Evolutionary conservation across 1,284 basidiomycete genomes (phyloP), one percentile per base, ranked within the genome.

Genomic region (Rhizoctonia solani): DNA sequence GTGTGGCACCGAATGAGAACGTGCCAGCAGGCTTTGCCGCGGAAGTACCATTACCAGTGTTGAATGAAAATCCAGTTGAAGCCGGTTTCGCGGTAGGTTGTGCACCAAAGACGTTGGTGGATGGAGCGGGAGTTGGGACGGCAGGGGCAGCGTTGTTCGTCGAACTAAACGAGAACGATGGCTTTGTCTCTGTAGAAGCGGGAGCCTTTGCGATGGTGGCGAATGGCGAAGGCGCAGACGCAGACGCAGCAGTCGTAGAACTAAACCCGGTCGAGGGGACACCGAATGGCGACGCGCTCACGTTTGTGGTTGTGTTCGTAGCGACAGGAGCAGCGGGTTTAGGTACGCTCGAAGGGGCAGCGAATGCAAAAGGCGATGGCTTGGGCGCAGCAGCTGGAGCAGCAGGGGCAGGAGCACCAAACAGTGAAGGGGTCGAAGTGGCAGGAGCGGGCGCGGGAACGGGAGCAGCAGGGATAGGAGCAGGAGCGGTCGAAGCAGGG

Each of bases 351-450:
- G 55, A 47, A 8, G 55, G 55, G 8, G 58, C 56, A 27, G 42
- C 27, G 32, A 61, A 61, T 16, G 58, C 25, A 34, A 61, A 61
- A 29, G 58, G 46, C 4, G 58, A 50, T 14, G 58, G 58, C 46
- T 61, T 61, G 32, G 19, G 23, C 6, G 58, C 41, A n/a, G 46
- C 46, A 14, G 58, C 16, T 14, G 42, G 6, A 25, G 19, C 25
- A 8, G 47, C 47, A 16, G 55, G 55, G 21, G 55, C 39, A 59
- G n/a, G 21, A 3, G 55, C 55, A n/a, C 37, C 27, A 46, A 59
- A 59, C 2, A 41, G 39, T 30, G n/a, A 3, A n/a, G 52, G 52
- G 52, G 52, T 19, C 11, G 29, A 37, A 14, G 56, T 23, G n/a
- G 42, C 14, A 42, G 41, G 41, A 16, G 44, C 16, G 34, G 56